Base-by-base conservation (phyloP, 495 filamentous ascomycete species). In the Lasiosphaeria hispida region DNA sequence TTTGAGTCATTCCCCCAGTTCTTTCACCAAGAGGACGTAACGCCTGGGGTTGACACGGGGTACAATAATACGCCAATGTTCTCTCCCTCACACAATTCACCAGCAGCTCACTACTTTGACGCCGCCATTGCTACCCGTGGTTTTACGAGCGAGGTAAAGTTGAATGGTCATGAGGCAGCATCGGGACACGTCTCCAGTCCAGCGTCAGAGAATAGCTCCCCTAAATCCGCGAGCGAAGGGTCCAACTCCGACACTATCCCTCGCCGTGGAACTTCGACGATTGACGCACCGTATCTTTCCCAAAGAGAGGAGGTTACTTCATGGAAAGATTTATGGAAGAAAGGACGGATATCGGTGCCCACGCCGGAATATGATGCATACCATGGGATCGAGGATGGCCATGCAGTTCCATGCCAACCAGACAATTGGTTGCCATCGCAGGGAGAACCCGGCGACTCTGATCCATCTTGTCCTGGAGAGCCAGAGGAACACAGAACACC, bases 391-490 rank as follows among this genome's bases (percentile, higher is more conserved):
- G 4, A 2, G 10, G 17, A 33, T 34, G 0, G 10, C 15, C 10
- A 41, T 8, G 10, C 14, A 35, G 39, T 8, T 13, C 3, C 40
- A 37, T 44, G 23, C 42, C 41, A 39, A 44, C 4, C 7, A 4
- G 30, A 2, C 9, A n/a, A 18, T 11, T n/a, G 23, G 44, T 15
- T 13, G 11, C 34, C 44, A 3, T 9, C n/a, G 4, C 14, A 30
- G 7, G 18, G 54, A 8, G 54, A 49, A 35, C n/a, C 54, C 8
- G 44, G 54, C 13, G 43, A 39, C 40, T 34, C 42, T 49, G 43
- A 57, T 37, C 4, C n/a, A n/a, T 48, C 40, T 40, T 48, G 54
- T 57, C 13, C 54, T 36, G 10, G 19, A 10, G 4, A 7, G 19
- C 50, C 8, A 11, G 38, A 14, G 37, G 38, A 40, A 15, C 39